Percentiles rank a stretch among this genome's conserved stretches.
These are phyloP conservation scores for Blastobotrys attinorum DNA, from an alignment of 805 yeast species.

Conservation along the genomic window DNA sequence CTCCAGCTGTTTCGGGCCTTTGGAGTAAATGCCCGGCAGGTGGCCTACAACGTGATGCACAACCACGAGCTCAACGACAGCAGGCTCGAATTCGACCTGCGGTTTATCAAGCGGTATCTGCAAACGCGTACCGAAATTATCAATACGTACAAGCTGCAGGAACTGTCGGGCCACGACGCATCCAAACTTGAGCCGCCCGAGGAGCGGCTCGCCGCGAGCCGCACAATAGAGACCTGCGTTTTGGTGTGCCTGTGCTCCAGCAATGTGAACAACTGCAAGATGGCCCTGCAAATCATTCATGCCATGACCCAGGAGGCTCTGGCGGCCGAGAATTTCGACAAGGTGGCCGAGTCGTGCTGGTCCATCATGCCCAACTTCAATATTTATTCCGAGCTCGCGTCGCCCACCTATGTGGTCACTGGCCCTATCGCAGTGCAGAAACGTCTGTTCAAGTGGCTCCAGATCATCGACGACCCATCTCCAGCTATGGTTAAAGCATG, in stretches of 20 bases:
- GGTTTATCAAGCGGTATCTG: constrained; percentile 28
- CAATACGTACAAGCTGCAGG: constrained; percentile 21
- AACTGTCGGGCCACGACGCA: constrained; percentile 19
- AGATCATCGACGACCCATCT: constrained; percentile 25
- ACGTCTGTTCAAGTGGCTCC: constrained; percentile 40
- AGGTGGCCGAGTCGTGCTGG: constrained; percentile 10
- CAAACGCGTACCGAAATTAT: constrained; percentile 32
- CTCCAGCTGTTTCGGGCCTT: constrained; percentile 12
- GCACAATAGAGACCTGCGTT: constrained; percentile 43
- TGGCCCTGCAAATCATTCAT: constrained; percentile 37
- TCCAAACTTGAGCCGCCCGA: constrained; percentile 27
- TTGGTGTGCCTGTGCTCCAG: constrained; percentile 46
- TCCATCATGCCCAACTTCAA: constrained; percentile 28
- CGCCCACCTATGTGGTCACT: constrained; percentile 51
- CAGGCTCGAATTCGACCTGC: constrained; percentile 1
- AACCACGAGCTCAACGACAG: constrained; percentile 14
- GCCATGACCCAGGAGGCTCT: constrained; percentile 24
- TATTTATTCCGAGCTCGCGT: constrained; percentile 38
- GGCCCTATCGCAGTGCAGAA: constrained; percentile 72
- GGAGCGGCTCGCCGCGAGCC: constrained; percentile 24
- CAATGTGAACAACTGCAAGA: constrained; percentile 41
- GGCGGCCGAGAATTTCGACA: constrained; percentile 16
- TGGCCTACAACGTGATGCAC: constrained; percentile 33
- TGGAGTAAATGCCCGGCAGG: constrained; percentile 31
- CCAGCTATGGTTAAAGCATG: constrained; percentile 35